These are phyloP conservation scores for Pyrenophora tritici-repentis DNA, from an alignment of 2,329 filamentous ascomycete genomes.

Conservation along the genomic window DNA sequence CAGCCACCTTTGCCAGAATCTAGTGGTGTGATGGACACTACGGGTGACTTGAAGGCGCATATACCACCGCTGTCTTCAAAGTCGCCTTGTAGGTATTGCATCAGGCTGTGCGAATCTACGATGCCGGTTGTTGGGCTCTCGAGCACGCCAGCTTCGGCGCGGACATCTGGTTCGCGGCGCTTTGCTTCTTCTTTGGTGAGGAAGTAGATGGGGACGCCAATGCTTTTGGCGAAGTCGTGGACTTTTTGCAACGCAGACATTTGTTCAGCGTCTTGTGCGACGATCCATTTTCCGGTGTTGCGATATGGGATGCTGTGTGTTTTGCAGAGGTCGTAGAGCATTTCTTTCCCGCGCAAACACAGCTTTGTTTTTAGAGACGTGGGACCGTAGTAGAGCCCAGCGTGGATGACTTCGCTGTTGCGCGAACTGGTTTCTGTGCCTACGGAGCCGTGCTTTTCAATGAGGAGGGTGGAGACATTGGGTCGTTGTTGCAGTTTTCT, in stretches of 20 bases:
- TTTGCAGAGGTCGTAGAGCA: constrained; percentile 79
- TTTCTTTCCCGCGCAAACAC: constrained; percentile 75
- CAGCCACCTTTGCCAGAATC: constrained; percentile 66
- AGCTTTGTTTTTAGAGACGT: constrained; percentile 79
- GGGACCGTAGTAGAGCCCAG: constrained; percentile 85
- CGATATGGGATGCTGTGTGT: constrained; percentile 69
- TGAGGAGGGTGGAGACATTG: constrained; percentile 70
- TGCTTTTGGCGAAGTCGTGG: constrained; percentile 58
- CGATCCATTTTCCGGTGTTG: constrained; percentile 90
- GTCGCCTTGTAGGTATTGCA: constrained; percentile 76
- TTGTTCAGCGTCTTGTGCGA: constrained; percentile 79
- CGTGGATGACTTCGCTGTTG: constrained; percentile 96
- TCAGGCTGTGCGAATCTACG: constrained; percentile 82
- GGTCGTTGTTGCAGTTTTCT: constrained; percentile 68
- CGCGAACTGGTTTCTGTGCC: constrained; percentile 88
- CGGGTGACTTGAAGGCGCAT: constrained; percentile 69
- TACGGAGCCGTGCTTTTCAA: constrained; percentile 76
- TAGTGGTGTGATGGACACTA: constrained; percentile 64
- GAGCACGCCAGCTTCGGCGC: constrained; percentile 73
- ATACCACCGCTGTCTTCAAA: constrained; percentile 80
- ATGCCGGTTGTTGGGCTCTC: constrained; percentile 88
- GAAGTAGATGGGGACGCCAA: constrained; percentile 74
- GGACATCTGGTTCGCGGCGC: constrained; percentile 73
- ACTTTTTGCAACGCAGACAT: constrained; percentile 64
- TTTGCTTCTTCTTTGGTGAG: constrained; percentile 66